A percentile compares a stretch with the other conserved stretches of the same genome.
phyloP scores from a whole-genome alignment of 306 rosid genomes.

The Glycyrrhiza uralensis region DNA sequence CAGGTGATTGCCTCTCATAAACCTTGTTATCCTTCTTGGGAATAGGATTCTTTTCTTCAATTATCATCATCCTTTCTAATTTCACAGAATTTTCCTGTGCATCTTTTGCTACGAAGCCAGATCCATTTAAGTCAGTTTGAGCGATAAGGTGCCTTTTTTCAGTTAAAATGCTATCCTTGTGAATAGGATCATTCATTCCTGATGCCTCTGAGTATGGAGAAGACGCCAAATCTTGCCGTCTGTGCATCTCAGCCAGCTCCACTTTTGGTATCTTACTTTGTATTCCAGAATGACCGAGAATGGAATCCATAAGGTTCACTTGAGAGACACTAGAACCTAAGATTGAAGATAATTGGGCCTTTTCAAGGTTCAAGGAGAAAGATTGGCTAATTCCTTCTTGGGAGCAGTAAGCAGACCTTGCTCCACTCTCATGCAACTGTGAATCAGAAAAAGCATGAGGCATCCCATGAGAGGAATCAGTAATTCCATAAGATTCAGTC shows the following conservation, averaged over 20 bases:
- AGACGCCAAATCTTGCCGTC: conserved; percentile 34
- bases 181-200: conserved; percentile 32
- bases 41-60: conserved; percentile 31
- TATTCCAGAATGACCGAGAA: conserved; percentile 33
- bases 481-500: conserved; percentile 32
- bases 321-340: conserved; percentile 35
- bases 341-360: conserved; percentile 41
- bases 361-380: conserved; percentile 46
- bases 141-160: conserved; percentile 22
- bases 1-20: conserved; percentile 38
- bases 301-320: conserved; percentile 31
- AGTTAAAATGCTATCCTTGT: conserved; percentile 27
- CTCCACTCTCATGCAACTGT: conserved; percentile 54
- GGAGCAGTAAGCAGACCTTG: conserved; percentile 48
- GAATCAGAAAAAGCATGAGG: conserved; percentile 74
- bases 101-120: conserved; percentile 30
- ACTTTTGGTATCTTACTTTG: conserved; percentile 36
- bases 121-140: conserved; percentile 26
- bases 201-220: conserved; percentile 36
- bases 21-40: conserved; percentile 34
- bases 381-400: conserved; percentile 48
- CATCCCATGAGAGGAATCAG: conserved; percentile 38
- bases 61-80: conserved; percentile 30
- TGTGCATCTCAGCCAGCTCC: conserved; percentile 39
- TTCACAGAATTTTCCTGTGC: conserved; percentile 24